A percentile compares a stretch with the other conserved stretches of the same genome.
Conservation (phyloP, 345 rosid genomes). For the Toxicodendron radicans region DNA sequence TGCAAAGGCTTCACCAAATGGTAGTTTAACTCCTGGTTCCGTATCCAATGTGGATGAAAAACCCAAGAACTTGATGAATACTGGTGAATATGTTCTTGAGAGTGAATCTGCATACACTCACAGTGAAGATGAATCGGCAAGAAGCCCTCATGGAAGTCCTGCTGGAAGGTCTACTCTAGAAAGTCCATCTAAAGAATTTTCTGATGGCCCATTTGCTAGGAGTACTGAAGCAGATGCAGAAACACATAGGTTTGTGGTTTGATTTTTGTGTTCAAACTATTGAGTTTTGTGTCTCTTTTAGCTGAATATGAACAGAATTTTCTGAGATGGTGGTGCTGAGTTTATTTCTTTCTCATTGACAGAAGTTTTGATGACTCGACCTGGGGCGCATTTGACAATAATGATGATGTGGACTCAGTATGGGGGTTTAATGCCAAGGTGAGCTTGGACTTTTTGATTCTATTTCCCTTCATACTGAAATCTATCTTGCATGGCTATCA, state of each 20-base stretch:
- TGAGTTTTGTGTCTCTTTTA: background rate
- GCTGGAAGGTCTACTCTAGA: conserved; percentile 58
- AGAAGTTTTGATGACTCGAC: conserved; percentile 86
- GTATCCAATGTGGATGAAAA: conserved; percentile 50
- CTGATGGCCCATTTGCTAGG: conserved; percentile 57
- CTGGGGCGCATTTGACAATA: conserved; percentile 93
- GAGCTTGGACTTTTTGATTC: conserved; percentile 25
- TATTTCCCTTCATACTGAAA: background rate
- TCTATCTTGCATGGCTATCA: background rate
- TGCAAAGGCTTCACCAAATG: conserved; percentile 56
- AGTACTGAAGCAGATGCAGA: conserved; percentile 61
- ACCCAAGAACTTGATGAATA: conserved; percentile 40
- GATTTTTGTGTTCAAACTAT: background rate
- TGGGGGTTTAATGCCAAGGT: conserved; percentile 96
- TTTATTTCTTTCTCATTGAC: conserved; percentile 15
- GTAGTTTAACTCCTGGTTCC: conserved; percentile 49
- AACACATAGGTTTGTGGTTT: conserved; percentile 40
- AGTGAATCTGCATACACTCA: conserved; percentile 57
- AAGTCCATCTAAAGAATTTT: conserved; percentile 65
- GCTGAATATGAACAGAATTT: background rate
- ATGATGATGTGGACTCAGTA: conserved; percentile 86
- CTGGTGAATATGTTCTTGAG: conserved; percentile 51
- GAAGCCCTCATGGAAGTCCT: conserved; percentile 86
- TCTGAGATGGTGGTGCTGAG: conserved; percentile 5
- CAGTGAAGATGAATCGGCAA: conserved; percentile 80